phyloP scores from a whole-genome alignment of 2,329 filamentous ascomycete species.

The Aspergillus fructus region DNA sequence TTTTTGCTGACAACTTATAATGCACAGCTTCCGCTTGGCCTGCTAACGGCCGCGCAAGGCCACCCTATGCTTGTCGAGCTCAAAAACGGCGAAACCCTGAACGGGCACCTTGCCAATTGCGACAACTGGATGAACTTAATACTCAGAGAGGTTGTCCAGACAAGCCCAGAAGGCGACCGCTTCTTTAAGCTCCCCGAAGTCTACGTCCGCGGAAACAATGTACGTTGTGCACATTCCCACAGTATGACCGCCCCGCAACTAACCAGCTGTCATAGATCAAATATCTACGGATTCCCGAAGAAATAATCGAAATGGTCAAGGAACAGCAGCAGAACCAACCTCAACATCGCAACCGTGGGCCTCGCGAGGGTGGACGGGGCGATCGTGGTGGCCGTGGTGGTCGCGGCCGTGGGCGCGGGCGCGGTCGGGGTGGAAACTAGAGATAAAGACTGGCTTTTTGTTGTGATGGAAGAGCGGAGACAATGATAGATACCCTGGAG shows the following conservation, averaged over 20 bases:
- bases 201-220: slow-evolving; percentile 97
- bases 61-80: slow-evolving; percentile 97
- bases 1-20: neutral
- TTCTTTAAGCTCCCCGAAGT: slow-evolving; percentile 91
- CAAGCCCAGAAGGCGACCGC: slow-evolving; percentile 89
- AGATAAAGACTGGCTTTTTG: slow-evolving; percentile 3
- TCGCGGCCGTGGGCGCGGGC: slow-evolving; percentile 45
- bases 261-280: slow-evolving; percentile 69
- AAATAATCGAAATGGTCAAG: slow-evolving; percentile 91
- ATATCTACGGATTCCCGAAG: slow-evolving; percentile 92
- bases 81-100: slow-evolving; percentile 95
- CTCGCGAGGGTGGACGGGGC: slow-evolving; percentile 37
- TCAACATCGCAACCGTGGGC: slow-evolving; percentile 41
- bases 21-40: slow-evolving; percentile 64
- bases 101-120: slow-evolving; percentile 93
- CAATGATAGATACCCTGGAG: slow-evolving; percentile 37
- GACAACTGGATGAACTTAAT: slow-evolving; percentile 99
- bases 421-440: slow-evolving; percentile 40
- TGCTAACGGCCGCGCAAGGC: slow-evolving; percentile 93
- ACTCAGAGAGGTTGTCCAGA: slow-evolving; percentile 94
- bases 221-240: slow-evolving; percentile 47
- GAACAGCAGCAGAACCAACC: slow-evolving; percentile 78
- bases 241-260: neutral
- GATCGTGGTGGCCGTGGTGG: slow-evolving; percentile 44
- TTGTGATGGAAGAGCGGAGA: slow-evolving; percentile 15